These are phyloP conservation scores for Cyclostephanos tholiformis DNA, from an alignment of 108 stramenopile genomes.

Conservation along the genomic window DNA sequence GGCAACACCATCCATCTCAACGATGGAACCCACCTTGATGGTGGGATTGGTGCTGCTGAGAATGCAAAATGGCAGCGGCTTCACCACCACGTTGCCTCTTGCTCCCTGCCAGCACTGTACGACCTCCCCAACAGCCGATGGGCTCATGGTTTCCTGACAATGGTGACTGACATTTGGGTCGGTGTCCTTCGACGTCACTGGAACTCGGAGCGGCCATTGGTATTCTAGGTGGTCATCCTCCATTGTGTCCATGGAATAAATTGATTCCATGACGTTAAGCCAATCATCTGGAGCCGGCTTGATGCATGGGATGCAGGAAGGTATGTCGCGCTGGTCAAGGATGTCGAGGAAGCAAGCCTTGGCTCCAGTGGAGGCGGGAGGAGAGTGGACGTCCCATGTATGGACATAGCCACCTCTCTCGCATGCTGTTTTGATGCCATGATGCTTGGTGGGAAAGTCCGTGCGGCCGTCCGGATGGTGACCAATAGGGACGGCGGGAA, in stretches of 20 bases:
- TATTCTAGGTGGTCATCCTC: not conserved
- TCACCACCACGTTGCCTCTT: not conserved
- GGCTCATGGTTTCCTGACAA: not conserved
- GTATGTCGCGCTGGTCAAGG: no score
- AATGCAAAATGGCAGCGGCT: slow-evolving; percentile 2
- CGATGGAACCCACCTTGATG: not conserved
- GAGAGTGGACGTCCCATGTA: not conserved
- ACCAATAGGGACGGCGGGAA: slow-evolving; percentile 10
- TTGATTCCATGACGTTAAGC: not conserved
- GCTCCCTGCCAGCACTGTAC: not conserved
- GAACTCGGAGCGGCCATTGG: slow-evolving; percentile 1
- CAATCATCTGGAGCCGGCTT: not conserved
- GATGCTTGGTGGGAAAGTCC: slow-evolving; percentile 17
- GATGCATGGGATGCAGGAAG: no score
- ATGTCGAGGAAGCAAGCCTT: not conserved
- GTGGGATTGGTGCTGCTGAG: not conserved
- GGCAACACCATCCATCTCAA: slow-evolving; percentile 7
- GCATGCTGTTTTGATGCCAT: not conserved
- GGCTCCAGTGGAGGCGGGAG: not conserved
- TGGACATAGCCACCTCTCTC: not conserved
- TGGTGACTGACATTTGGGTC: not conserved
- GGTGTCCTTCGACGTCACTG: not conserved
- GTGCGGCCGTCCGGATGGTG: slow-evolving; percentile 21
- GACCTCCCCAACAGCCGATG: slow-evolving; percentile 4
- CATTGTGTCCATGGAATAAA: not conserved